A percentile compares a stretch with the other conserved stretches of the same genome.
Conservation (phyloP, 225 moss, liverwort and hornwort genomes). For the Pseudoscleropodium purum region DNA sequence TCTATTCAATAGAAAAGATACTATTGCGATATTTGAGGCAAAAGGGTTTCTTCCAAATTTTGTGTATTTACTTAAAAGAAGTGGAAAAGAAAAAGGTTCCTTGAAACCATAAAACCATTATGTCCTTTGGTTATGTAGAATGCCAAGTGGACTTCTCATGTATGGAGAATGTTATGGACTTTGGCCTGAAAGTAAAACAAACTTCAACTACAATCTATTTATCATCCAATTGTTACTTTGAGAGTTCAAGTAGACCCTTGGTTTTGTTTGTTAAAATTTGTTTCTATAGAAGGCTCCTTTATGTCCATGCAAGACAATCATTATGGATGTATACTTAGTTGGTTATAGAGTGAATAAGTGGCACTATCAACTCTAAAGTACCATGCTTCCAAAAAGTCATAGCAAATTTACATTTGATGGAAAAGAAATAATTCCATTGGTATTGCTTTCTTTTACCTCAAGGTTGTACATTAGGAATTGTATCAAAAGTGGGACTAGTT, state of each 20-base stretch:
- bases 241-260: too few relatives aligned
- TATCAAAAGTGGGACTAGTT: background rate
- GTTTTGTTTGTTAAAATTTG: too few relatives aligned
- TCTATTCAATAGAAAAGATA: background rate
- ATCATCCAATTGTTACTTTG: too few relatives aligned
- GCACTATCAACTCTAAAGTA: accelerated
- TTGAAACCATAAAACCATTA: background rate
- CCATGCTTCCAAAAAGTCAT: background rate
- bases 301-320: too few relatives aligned
- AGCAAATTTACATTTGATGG: background rate
- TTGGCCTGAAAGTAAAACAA: background rate
- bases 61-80: too few relatives aligned
- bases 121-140: background rate
- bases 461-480: background rate
- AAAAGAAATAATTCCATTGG: background rate
- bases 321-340: background rate
- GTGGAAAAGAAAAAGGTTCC: background rate
- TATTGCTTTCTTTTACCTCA: background rate
- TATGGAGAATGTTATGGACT: background rate
- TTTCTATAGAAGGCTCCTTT: too few relatives aligned
- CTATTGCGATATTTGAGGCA: background rate
- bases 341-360: background rate
- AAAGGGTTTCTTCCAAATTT: too few relatives aligned
- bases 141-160: background rate
- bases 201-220: too few relatives aligned